Conservation (phyloP, 2,329 filamentous ascomycete species). For the Trichoderma koningiopsis region DNA sequence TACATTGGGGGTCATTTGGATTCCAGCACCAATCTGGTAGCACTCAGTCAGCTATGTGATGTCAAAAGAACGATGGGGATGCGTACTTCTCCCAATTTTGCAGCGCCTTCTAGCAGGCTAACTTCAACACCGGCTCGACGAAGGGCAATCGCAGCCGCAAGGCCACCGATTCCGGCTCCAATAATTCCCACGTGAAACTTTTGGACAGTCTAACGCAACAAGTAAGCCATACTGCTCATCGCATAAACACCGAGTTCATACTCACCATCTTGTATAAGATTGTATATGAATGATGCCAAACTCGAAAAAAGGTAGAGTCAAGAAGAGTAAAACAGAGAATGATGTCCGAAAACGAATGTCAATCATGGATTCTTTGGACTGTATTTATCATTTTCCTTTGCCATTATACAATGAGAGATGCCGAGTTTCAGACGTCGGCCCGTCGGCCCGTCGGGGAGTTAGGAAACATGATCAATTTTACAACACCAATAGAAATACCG, state of each 20-base stretch:
- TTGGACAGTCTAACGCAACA: not conserved
- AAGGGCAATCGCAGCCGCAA: not conserved
- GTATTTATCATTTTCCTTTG: not conserved
- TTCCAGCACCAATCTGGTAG: too few species aligned
- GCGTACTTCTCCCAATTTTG: not conserved
- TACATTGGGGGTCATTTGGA: not conserved
- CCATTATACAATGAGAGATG: not conserved
- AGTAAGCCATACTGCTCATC: not conserved
- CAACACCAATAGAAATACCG: not conserved
- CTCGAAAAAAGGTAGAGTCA: not conserved
- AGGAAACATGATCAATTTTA: not conserved
- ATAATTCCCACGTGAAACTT: not conserved
- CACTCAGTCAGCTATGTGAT: too few species aligned
- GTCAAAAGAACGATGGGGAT: too few species aligned
- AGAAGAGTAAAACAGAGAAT: not conserved
- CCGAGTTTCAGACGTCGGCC: too few species aligned
- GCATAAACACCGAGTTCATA: not conserved
- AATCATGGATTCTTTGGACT: not conserved
- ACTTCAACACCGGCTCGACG: not conserved
- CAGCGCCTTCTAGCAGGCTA: constrained; percentile 2
- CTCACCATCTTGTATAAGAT: not conserved
- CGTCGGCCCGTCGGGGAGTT: not conserved
- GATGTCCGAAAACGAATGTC: not conserved
- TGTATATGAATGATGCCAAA: not conserved
- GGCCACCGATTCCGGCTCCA: not conserved